Evolutionary conservation across 2,329 filamentous ascomycete species (phyloP).

Genomic region (Fusarium virguliforme): DNA sequence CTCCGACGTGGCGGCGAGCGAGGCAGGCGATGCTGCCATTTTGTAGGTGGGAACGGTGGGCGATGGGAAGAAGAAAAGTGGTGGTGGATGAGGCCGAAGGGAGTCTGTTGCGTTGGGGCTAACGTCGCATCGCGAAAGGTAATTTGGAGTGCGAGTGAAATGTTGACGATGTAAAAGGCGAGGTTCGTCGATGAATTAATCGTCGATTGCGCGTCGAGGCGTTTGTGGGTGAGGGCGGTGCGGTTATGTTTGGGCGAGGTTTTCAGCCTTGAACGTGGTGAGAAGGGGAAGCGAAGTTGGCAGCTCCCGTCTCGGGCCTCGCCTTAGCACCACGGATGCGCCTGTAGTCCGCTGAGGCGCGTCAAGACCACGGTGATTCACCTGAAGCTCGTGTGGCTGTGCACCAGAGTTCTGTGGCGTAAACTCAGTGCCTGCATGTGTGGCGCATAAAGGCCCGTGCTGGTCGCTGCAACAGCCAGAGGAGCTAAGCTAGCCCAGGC

Average conservation of each 20-base stretch:
- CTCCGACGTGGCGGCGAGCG: constrained; percentile 62
- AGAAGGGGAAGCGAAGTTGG: constrained; percentile 45
- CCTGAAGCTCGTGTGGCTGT: constrained; percentile 40
- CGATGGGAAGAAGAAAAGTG: constrained; percentile 29
- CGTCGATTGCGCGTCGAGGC: constrained; percentile 32
- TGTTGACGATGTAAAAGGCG: constrained; percentile 34
- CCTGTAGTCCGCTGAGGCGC: constrained; percentile 47
- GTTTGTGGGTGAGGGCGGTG: constrained; percentile 35
- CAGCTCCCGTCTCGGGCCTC: constrained; percentile 36
- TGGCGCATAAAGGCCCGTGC: constrained; percentile 38
- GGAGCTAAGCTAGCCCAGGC: constrained; percentile 35
- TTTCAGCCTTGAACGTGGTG: constrained; percentile 23
- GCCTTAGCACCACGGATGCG: constrained; percentile 41
- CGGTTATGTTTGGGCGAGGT: constrained; percentile 32
- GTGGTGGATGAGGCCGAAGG: constrained; percentile 16
- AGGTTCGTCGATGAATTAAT: constrained; percentile 26
- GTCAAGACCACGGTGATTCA: constrained; percentile 44
- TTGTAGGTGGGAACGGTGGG: constrained; percentile 24
- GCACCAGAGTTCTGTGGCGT: constrained; percentile 25
- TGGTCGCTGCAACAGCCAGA: constrained; percentile 46
- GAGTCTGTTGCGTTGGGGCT: constrained; percentile 31
- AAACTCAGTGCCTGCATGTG: not conserved
- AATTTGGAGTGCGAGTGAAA: constrained; percentile 24
- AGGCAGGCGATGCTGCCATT: constrained; percentile 62
- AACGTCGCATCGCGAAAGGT: constrained; percentile 46